Percentiles rank a stretch among this genome's conserved stretches.
These are phyloP conservation scores for Pleodorina starrii DNA, from an alignment of 139 green algal species.

Conservation along the genomic window DNA sequence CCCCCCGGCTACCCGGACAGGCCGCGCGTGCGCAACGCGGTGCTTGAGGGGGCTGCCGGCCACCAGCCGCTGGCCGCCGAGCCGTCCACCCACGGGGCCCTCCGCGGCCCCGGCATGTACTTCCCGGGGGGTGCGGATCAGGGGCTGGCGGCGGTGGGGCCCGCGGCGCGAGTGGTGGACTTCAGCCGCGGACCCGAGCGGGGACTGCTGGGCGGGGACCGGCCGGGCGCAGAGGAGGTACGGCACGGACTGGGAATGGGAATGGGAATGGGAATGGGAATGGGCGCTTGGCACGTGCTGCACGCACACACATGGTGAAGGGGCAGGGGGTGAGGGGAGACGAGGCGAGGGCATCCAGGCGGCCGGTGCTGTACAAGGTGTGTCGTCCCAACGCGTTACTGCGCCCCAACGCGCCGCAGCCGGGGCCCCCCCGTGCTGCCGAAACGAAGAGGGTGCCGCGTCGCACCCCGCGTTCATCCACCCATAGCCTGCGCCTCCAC, in stretches of 20 bases:
- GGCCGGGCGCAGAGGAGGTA: background rate
- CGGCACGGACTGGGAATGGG: background rate
- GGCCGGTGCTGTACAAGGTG: no score
- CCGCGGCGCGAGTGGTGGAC: slow-evolving; percentile 5
- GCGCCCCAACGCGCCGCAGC: no score
- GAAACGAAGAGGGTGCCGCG: no score
- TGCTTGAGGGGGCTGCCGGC: background rate
- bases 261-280: no score
- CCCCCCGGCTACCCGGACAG: background rate
- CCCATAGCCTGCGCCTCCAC: no score
- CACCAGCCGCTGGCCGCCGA: slow-evolving; percentile 21
- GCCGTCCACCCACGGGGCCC: background rate
- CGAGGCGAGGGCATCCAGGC: no score
- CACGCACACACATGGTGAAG: no score
- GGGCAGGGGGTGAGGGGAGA: no score
- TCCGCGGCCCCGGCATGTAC: slow-evolving; percentile 32
- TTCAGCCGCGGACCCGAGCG: background rate
- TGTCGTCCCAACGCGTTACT: no score
- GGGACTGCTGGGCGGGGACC: background rate
- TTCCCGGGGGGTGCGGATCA: background rate
- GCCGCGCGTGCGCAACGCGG: background rate
- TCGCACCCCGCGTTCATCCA: no score
- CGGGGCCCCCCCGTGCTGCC: no score
- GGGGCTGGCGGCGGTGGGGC: slow-evolving; percentile 1
- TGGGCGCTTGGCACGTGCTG: no score